Conservation (phyloP, 2,329 filamentous ascomycete genomes). For the Microascus cirrosus region DNA sequence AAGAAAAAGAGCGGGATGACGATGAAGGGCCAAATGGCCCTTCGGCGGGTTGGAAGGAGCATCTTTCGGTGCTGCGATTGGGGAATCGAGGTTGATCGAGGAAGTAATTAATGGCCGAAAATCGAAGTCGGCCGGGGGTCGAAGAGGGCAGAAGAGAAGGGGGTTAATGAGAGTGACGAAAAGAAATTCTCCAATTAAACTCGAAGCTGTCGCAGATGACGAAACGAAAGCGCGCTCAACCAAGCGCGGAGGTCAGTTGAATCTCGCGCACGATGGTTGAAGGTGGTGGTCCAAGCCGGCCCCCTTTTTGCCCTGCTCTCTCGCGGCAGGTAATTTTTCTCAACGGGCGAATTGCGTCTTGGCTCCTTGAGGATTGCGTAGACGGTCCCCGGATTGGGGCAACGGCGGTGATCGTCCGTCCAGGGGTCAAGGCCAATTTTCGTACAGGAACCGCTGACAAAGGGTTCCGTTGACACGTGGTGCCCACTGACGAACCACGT, state of each 20-base stretch:
- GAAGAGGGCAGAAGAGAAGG: background rate
- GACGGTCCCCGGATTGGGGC: background rate
- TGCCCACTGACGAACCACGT: background rate
- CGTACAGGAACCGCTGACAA: background rate
- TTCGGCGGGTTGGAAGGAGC: conserved; percentile 5
- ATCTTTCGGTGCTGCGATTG: background rate
- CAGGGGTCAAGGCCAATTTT: background rate
- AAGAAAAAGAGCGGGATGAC: background rate
- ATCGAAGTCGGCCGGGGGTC: background rate
- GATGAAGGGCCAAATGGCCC: conserved; percentile 3
- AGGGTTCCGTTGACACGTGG: background rate
- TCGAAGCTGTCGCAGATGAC: background rate
- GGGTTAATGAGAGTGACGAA: background rate
- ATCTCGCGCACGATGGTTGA: background rate
- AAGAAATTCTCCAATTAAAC: background rate
- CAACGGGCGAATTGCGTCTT: background rate
- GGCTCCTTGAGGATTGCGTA: background rate
- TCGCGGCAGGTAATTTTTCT: background rate
- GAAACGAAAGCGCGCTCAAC: background rate
- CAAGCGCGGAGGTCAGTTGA: background rate
- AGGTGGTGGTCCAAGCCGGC: background rate
- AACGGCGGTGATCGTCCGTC: background rate
- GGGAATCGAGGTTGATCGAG: background rate
- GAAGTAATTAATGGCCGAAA: background rate
- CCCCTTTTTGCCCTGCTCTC: background rate